phyloP scores from a whole-genome alignment of 2,329 filamentous ascomycete genomes.

The Arthrobotrys iridis region DNA sequence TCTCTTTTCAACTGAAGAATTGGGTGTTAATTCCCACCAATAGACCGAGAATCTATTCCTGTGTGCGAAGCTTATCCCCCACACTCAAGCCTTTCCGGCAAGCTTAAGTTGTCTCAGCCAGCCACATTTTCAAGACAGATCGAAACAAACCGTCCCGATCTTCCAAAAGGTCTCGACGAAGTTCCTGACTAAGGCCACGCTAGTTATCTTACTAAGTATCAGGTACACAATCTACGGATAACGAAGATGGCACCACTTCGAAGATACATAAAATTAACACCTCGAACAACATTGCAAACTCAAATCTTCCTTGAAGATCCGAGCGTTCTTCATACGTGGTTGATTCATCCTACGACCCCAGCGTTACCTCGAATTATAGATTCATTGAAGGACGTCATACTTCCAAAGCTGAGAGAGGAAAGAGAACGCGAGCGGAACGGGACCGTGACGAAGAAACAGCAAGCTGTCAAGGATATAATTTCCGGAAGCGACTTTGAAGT shows the following conservation, averaged over 20 bases:
- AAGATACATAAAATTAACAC: constrained; percentile 82
- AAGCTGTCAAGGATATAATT: constrained; percentile 87
- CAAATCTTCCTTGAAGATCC: constrained; percentile 96
- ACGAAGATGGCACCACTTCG: constrained; percentile 83
- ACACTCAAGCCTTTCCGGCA: constrained; percentile 6
- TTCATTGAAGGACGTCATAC: constrained; percentile 82
- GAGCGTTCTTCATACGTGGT: constrained; percentile 80
- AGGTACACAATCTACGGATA: neutral
- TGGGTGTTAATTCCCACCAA: constrained; percentile 35
- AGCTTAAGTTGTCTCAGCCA: constrained; percentile 34
- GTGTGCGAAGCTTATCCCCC: constrained; percentile 43
- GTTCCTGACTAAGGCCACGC: neutral
- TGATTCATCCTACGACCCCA: constrained; percentile 79
- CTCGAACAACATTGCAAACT: constrained; percentile 71
- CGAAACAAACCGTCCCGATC: neutral
- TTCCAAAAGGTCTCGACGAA: constrained; percentile 1
- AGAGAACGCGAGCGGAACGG: constrained; percentile 72
- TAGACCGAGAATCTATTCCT: constrained; percentile 45
- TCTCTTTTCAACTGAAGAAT: constrained; percentile 10
- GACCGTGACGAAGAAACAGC: constrained; percentile 74
- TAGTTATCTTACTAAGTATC: neutral
- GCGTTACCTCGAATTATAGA: constrained; percentile 84
- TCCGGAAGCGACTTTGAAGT: constrained; percentile 91
- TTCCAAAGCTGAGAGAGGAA: constrained; percentile 92
- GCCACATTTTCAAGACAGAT: constrained; percentile 18